Evolutionary conservation across 768 basidiomycete genomes (phyloP).

Genomic region (Amanita phalloides): DNA sequence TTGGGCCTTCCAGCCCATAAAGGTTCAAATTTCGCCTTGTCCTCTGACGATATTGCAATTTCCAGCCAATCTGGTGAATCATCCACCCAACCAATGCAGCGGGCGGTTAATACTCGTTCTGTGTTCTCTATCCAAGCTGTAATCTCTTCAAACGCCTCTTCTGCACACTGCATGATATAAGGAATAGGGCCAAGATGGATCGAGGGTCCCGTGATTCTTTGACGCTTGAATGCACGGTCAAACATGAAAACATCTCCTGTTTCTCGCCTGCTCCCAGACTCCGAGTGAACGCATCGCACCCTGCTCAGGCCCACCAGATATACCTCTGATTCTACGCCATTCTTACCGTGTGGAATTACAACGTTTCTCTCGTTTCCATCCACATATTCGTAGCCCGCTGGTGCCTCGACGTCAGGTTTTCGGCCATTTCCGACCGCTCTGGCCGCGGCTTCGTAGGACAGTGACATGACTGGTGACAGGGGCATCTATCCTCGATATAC

Average conservation of each 20-base stretch:
- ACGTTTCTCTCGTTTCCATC: background rate
- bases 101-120: background rate
- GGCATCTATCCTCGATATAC: too few species aligned
- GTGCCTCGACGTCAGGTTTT: too few species aligned
- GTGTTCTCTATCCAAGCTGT: background rate
- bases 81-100: background rate
- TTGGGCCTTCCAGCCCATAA: background rate
- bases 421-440: too few species aligned
- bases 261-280: background rate
- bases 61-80: background rate
- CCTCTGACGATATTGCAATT: background rate
- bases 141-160: background rate
- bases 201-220: background rate
- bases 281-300: background rate
- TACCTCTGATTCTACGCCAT: background rate
- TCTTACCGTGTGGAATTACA: background rate
- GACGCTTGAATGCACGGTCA: background rate
- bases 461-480: too few species aligned
- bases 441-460: too few species aligned
- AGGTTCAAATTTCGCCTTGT: background rate
- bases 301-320: background rate
- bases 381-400: background rate
- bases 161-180: background rate
- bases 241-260: background rate
- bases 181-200: background rate